These are phyloP conservation scores for Rhypophila decipiens DNA, from an alignment of 495 filamentous ascomycete species.

Conservation along the genomic window DNA sequence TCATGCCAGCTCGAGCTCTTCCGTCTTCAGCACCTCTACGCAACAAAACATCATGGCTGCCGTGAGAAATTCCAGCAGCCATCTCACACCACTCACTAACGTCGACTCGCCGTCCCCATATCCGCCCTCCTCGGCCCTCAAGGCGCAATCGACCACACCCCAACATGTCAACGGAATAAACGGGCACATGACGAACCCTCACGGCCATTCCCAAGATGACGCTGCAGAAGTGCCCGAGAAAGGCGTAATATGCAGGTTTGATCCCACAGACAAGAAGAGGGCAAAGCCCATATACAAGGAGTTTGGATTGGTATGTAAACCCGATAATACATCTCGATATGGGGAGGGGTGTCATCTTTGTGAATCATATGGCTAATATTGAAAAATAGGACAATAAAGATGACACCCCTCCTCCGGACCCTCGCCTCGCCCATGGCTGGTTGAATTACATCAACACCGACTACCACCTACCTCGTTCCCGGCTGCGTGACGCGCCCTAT, in stretches of 20 bases:
- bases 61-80: conserved; percentile 43
- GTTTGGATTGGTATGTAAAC: conserved; percentile 60
- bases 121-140: conserved; percentile 49
- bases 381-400: conserved; percentile 51
- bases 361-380: conserved; percentile 46
- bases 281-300: conserved; percentile 63
- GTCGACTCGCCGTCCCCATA: conserved; percentile 75
- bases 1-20: conserved; percentile 56
- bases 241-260: conserved; percentile 65
- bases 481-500: conserved; percentile 71
- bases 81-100: conserved; percentile 70
- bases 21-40: conserved; percentile 52
- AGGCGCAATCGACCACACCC: conserved; percentile 32
- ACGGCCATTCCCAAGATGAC: conserved; percentile 33
- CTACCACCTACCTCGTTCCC: conserved; percentile 67
- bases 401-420: conserved; percentile 64
- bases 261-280: conserved; percentile 67
- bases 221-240: conserved; percentile 54
- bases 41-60: conserved; percentile 43
- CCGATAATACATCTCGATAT: conserved; percentile 28
- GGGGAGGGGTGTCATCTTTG: conserved; percentile 49
- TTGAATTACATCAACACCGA: conserved; percentile 54
- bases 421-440: conserved; percentile 59
- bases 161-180: conserved; percentile 21
- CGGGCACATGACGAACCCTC: conserved; percentile 12